Percentiles rank a stretch among this genome's conserved stretches.
Evolutionary conservation across 108 stramenopile genomes (phyloP).

Genomic region (Thalassiosira profunda): DNA sequence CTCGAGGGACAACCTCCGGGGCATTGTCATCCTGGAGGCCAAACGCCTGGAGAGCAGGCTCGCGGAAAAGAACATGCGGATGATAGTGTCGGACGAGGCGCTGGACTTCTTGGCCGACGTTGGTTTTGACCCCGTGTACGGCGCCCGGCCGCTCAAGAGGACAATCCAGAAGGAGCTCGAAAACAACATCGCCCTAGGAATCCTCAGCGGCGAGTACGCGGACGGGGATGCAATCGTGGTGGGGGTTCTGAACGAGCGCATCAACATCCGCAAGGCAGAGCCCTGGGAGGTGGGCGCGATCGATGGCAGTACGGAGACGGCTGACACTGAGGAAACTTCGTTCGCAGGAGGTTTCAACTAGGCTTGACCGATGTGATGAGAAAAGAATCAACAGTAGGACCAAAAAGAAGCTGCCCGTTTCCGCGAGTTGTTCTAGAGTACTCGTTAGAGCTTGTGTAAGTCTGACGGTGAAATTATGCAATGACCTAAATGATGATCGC

Average conservation of each 20-base stretch:
- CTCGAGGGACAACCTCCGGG: constrained; percentile 80
- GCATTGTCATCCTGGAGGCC: constrained; percentile 89
- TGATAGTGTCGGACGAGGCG: constrained; percentile 73
- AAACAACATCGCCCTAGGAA: constrained; percentile 90
- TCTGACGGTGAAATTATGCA: too few species aligned
- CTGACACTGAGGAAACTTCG: constrained; percentile 5
- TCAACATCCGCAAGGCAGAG: constrained; percentile 39
- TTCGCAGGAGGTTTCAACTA: constrained; percentile 13
- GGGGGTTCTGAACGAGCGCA: constrained; percentile 27
- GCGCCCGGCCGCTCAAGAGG: constrained; percentile 97
- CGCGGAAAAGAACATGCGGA: constrained; percentile 69
- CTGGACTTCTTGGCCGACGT: constrained; percentile 81
- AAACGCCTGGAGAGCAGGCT: constrained; percentile 74
- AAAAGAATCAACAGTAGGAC: too few species aligned
- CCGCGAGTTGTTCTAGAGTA: too few species aligned
- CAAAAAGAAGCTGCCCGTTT: too few species aligned
- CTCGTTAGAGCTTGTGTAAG: too few species aligned
- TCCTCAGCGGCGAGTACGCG: constrained; percentile 73
- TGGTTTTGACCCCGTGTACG: constrained; percentile 96
- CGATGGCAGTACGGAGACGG: constrained; percentile 2
- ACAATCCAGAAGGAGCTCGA: constrained; percentile 96
- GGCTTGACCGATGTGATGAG: too few species aligned
- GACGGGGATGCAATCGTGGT: constrained; percentile 87
- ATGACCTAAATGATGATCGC: too few species aligned
- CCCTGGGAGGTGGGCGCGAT: constrained; percentile 17